These are phyloP conservation scores for Dactylellina leptospora DNA, from an alignment of 2,329 filamentous ascomycete species.

Conservation along the genomic window DNA sequence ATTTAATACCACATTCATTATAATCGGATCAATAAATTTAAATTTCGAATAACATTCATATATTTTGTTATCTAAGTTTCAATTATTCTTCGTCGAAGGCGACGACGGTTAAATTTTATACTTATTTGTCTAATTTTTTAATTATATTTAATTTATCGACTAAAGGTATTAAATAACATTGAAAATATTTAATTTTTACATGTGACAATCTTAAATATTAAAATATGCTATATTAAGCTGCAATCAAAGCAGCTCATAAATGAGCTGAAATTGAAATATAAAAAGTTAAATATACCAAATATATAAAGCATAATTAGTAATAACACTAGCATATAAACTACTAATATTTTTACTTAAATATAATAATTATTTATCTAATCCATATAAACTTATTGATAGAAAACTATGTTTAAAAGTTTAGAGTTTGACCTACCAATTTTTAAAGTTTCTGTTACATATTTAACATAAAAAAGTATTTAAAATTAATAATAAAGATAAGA, in stretches of 20 bases:
- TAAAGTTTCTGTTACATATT: neutral
- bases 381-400: no score
- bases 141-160: slow-evolving; percentile 14
- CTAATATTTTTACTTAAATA: neutral
- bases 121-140: slow-evolving; percentile 9
- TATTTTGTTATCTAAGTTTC: neutral
- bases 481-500: neutral
- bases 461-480: neutral
- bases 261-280: neutral
- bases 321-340: neutral
- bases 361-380: neutral
- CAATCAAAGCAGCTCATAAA: neutral
- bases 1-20: neutral
- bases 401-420: no score
- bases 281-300: slow-evolving; percentile 4
- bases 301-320: slow-evolving; percentile 1
- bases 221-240: neutral
- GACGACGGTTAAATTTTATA: slow-evolving; percentile 6
- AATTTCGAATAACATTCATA: neutral
- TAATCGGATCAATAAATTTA: neutral
- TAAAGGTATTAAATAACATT: neutral
- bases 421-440: neutral
- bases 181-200: slow-evolving; percentile 1
- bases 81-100: neutral
- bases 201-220: slow-evolving; percentile 7